These are phyloP conservation scores for Alternaria infectoria DNA, from an alignment of 2,329 filamentous ascomycete genomes.

Conservation along the genomic window DNA sequence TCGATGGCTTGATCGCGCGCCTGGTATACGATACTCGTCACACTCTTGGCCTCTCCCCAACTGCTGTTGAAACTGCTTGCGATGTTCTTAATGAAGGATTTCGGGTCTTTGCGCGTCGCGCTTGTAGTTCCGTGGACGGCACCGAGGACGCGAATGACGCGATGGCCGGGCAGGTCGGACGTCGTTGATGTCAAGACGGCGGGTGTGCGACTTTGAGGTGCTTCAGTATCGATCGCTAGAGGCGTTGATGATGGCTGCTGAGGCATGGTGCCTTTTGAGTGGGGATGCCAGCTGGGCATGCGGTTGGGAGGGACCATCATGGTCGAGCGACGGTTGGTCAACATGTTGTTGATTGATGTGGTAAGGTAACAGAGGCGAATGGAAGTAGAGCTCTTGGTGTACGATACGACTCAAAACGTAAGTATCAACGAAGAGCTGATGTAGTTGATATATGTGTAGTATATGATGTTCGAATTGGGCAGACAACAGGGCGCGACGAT, in stretches of 20 bases:
- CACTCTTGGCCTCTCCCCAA: slow-evolving; percentile 39
- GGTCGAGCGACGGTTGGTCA: slow-evolving; percentile 46
- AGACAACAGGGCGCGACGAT: slow-evolving; percentile 6
- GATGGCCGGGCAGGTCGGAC: slow-evolving; percentile 34
- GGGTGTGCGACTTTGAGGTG: slow-evolving; percentile 33
- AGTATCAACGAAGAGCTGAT: background rate
- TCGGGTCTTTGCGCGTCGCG: slow-evolving; percentile 43
- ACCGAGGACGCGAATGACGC: slow-evolving; percentile 33
- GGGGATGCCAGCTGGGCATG: slow-evolving; percentile 33
- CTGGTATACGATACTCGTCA: slow-evolving; percentile 42
- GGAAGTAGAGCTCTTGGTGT: background rate
- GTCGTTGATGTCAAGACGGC: slow-evolving; percentile 41
- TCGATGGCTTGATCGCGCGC: slow-evolving; percentile 45
- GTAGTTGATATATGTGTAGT: background rate
- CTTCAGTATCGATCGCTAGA: slow-evolving; percentile 29
- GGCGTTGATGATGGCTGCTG: slow-evolving; percentile 8
- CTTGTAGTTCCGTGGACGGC: slow-evolving; percentile 41
- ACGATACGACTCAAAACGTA: background rate
- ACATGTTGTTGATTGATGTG: slow-evolving; percentile 26
- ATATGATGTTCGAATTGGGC: background rate
- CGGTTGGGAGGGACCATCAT: slow-evolving; percentile 40
- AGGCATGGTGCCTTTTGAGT: slow-evolving; percentile 22
- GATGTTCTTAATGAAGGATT: slow-evolving; percentile 42
- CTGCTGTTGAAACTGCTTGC: slow-evolving; percentile 23
- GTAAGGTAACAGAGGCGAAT: background rate